A percentile compares a stretch with the other conserved stretches of the same genome.
phyloP scores from a whole-genome alignment of 1,284 basidiomycete genomes.

The Malassezia brasiliensis region DNA sequence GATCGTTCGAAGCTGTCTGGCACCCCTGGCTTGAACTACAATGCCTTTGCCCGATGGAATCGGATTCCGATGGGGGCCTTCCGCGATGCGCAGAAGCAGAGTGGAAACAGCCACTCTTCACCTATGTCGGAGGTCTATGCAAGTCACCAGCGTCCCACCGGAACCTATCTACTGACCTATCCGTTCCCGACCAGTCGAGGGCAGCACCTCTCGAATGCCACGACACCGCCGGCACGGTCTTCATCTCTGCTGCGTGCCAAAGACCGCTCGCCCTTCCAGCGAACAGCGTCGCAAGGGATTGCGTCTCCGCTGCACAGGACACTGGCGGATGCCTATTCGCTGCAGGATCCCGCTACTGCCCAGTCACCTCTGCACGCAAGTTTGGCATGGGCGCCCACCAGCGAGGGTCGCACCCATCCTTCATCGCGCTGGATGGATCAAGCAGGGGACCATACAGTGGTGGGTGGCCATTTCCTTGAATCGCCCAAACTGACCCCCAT shows the following conservation, averaged over 20 bases:
- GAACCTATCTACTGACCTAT: conserved; percentile 33
- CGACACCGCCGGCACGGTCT: not conserved
- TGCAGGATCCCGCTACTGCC: not conserved
- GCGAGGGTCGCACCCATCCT: not conserved
- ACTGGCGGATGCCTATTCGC: conserved; percentile 5
- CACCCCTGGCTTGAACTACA: conserved; percentile 24
- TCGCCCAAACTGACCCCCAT: conserved; percentile 14
- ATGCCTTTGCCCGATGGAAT: conserved; percentile 42
- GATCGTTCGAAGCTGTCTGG: not conserved
- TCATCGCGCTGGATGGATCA: not conserved
- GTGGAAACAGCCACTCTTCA: conserved; percentile 13
- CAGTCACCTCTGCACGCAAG: not conserved
- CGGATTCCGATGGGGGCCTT: conserved; percentile 45
- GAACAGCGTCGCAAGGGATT: not conserved
- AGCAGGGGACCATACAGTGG: conserved; percentile 12
- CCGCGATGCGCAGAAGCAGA: conserved; percentile 31
- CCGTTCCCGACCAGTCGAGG: not conserved
- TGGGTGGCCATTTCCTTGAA: conserved; percentile 10
- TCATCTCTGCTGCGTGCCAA: not conserved
- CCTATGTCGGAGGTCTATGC: conserved; percentile 1
- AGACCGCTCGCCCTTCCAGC: conserved; percentile 3
- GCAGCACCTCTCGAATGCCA: not conserved
- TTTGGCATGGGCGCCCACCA: not conserved
- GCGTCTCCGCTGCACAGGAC: conserved; percentile 13
- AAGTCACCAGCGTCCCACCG: conserved; percentile 23